Percentiles rank a stretch among this genome's conserved stretches.
Conservation (phyloP, 2,329 filamentous ascomycete genomes). For the Aspergillus persii region DNA sequence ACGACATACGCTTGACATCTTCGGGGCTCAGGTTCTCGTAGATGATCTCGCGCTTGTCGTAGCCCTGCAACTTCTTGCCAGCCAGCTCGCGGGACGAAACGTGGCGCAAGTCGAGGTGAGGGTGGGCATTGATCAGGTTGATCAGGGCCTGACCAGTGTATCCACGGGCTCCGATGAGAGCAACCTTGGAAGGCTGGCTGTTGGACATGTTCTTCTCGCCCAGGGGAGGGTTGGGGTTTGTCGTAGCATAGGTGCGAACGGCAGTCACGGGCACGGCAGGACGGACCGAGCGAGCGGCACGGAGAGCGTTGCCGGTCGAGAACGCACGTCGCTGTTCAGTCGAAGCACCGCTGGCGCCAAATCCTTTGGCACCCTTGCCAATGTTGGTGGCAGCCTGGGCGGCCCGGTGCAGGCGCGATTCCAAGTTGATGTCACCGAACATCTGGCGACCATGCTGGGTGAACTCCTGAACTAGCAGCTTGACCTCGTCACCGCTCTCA, state of each 20-base stretch:
- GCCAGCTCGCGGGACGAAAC: constrained; percentile 91
- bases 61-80: constrained; percentile 83
- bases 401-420: constrained; percentile 77
- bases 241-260: constrained; percentile 42
- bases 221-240: constrained; percentile 84
- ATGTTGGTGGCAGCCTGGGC: constrained; percentile 66
- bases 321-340: constrained; percentile 65
- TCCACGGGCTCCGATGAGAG: constrained; percentile 85
- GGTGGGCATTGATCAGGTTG: constrained; percentile 80
- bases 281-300: constrained; percentile 32
- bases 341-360: constrained; percentile 47
- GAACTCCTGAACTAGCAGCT: constrained; percentile 81
- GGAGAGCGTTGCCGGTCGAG: constrained; percentile 49
- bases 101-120: constrained; percentile 82
- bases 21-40: constrained; percentile 90
- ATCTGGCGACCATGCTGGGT: constrained; percentile 77
- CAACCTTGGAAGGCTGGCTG: constrained; percentile 72
- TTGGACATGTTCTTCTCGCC: constrained; percentile 87
- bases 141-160: constrained; percentile 94
- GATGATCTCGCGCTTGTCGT: constrained; percentile 84
- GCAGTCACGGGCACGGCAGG: constrained; percentile 30
- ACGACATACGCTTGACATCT: constrained; percentile 80
- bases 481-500: constrained; percentile 76
- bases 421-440: constrained; percentile 85
- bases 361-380: constrained; percentile 45